These are phyloP conservation scores for Lodderomyces elongisporus DNA, from an alignment of 1,139 yeast genomes.

Conservation along the genomic window DNA sequence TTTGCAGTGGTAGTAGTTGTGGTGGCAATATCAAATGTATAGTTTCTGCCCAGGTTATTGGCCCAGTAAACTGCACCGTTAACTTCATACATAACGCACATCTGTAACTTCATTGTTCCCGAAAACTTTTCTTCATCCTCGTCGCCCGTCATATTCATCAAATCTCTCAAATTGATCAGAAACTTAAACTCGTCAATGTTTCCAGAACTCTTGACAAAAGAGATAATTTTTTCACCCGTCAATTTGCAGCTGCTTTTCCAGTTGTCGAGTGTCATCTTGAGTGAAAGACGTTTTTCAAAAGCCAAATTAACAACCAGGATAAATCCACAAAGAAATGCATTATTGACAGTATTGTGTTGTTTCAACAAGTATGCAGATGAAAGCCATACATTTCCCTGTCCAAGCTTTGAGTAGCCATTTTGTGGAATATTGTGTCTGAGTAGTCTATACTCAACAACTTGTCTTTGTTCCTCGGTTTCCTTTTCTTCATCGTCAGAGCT, in stretches of 20 bases:
- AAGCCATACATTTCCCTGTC: slow-evolving; percentile 7
- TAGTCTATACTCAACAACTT: slow-evolving; percentile 11
- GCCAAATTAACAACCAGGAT: slow-evolving; percentile 36
- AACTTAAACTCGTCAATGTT: slow-evolving; percentile 37
- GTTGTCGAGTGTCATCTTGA: slow-evolving; percentile 34
- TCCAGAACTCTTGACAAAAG: slow-evolving; percentile 23
- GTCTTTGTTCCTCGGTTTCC: slow-evolving; percentile 1
- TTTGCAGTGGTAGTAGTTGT: too few species aligned
- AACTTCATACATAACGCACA: slow-evolving; percentile 16
- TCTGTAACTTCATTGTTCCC: not conserved
- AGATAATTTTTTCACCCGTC: slow-evolving; percentile 18
- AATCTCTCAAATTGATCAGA: slow-evolving; percentile 27
- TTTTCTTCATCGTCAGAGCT: not conserved
- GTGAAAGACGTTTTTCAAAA: slow-evolving; percentile 31
- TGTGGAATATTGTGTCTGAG: slow-evolving; percentile 10
- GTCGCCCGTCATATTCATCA: slow-evolving; percentile 9
- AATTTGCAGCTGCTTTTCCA: slow-evolving; percentile 34
- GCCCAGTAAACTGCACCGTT: slow-evolving; percentile 28
- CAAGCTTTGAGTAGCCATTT: not conserved
- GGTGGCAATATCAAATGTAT: slow-evolving; percentile 19
- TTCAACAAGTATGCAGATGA: slow-evolving; percentile 13
- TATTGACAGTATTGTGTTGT: slow-evolving; percentile 9
- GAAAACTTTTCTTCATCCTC: not conserved
- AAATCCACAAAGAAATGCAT: slow-evolving; percentile 23
- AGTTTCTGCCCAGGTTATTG: slow-evolving; percentile 28